Conservation (phyloP, 768 basidiomycete genomes). For the Hypsizygus marmoreus region DNA sequence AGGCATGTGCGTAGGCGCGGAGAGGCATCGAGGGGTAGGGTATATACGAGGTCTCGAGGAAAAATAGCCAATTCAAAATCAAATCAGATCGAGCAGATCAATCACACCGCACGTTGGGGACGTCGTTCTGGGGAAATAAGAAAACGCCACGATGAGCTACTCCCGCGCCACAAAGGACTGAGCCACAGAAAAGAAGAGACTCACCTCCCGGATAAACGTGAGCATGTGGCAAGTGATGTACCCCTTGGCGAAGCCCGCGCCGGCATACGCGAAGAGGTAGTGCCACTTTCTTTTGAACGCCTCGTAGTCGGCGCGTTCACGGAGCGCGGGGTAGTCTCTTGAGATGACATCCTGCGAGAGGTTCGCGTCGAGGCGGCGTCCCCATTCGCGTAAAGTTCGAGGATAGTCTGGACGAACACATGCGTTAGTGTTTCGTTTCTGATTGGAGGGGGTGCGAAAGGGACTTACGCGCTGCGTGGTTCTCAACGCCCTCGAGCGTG, state of each 20-base stretch:
- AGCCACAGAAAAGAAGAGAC: too few relatives aligned
- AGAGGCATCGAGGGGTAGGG: too few relatives aligned
- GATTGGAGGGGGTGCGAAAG: conserved; percentile 10
- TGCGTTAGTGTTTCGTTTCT: conserved; percentile 7
- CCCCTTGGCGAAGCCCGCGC: conserved; percentile 76
- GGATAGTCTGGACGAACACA: conserved; percentile 62
- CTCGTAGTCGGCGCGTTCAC: conserved; percentile 57
- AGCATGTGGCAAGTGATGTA: conserved; percentile 86
- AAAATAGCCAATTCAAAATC: too few relatives aligned
- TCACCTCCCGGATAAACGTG: conserved; percentile 68
- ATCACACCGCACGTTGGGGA: too few relatives aligned
- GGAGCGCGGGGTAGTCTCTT: conserved; percentile 61
- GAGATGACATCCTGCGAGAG: conserved; percentile 57
- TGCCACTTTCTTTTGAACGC: conserved; percentile 83
- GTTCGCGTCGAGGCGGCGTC: conserved; percentile 70
- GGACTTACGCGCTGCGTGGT: conserved; percentile 74
- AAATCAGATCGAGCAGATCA: too few relatives aligned
- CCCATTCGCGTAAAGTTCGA: conserved; percentile 92
- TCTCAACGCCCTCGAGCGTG: conserved; percentile 82
- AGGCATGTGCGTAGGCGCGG: too few relatives aligned
- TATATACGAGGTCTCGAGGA: too few relatives aligned
- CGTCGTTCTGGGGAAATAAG: too few relatives aligned
- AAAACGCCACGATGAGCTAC: too few relatives aligned
- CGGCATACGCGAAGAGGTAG: conserved; percentile 82
- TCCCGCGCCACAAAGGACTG: too few relatives aligned